Evolutionary conservation across 1,284 basidiomycete species (phyloP).

Genomic region (Earliella scabrosa): DNA sequence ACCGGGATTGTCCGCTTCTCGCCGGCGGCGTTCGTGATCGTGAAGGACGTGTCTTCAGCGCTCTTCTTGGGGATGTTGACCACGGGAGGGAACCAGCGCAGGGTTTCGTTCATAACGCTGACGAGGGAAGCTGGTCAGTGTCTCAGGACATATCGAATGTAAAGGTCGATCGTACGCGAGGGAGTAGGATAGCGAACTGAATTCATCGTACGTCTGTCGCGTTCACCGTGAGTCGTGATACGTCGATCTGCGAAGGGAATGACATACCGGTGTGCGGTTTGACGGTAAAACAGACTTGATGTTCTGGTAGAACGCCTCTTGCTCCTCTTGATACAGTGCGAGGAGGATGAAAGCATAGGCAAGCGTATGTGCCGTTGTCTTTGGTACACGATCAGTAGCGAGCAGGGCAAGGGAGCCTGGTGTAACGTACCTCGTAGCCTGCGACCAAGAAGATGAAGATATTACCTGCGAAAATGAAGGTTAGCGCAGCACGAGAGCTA

Average conservation of each 20-base stretch:
- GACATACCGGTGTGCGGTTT: conserved; percentile 9
- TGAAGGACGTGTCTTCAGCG: conserved; percentile 50
- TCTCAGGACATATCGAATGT: too few species aligned
- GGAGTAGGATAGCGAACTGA: conserved; percentile 21
- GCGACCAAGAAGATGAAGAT: conserved; percentile 52
- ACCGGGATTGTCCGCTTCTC: conserved; percentile 46
- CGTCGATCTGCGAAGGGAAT: too few species aligned
- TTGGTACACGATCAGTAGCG: conserved; percentile 20
- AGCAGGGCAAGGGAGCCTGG: too few species aligned
- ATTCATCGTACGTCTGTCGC: conserved; percentile 17
- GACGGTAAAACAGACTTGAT: conserved; percentile 12
- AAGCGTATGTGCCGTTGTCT: conserved; percentile 59
- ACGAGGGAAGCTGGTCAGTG: conserved; percentile 7
- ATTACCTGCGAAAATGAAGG: conserved; percentile 44
- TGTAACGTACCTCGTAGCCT: conserved; percentile 63
- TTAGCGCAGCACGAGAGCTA: conserved; percentile 8
- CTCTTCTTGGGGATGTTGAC: conserved; percentile 44
- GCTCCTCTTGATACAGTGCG: conserved; percentile 61
- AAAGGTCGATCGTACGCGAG: conserved; percentile 18
- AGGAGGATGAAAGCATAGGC: conserved; percentile 59
- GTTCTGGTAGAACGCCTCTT: conserved; percentile 61
- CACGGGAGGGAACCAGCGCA: conserved; percentile 64
- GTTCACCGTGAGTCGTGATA: neutral
- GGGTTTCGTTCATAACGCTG: conserved; percentile 62
- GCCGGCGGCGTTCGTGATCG: conserved; percentile 41